Base-by-base conservation (phyloP, 2,329 filamentous ascomycete genomes). In the Alternaria alternata region DNA sequence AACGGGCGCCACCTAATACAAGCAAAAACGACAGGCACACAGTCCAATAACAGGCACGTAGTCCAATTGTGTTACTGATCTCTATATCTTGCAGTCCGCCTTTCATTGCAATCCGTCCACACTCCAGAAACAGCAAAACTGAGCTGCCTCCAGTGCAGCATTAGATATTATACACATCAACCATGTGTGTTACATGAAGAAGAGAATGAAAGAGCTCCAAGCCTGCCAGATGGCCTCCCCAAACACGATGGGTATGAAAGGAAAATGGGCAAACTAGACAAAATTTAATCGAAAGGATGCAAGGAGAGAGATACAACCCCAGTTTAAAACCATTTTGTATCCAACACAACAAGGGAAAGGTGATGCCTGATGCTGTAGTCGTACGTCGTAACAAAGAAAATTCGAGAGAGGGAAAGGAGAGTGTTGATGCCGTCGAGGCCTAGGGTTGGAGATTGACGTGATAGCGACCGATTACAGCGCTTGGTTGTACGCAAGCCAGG, bases 401-500 rank as follows among this genome's bases (percentile, higher is more conserved):
- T n/a, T 24, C 14, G 41, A 55, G 43, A 48, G 39, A 58, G 57
- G 51, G 58, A 57, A 32, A 55, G 34, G 41, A 63, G 41, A 60
- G 34, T 47, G 52, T 36, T 48, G 39, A 46, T 51, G 51, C 49
- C 51, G 51, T 54, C 41, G 36, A 41, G 46, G 44, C 39, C 5
- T 26, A 11, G n/a, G 1, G 28, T 48, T 2, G 20, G 26, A 26
- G 43, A 22, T 24, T 5, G 52, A 42, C 20, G 30, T 52, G 11
- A 26, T 11, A 43, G 54, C 16, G 18, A 20, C 30, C 44, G 32
- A 32, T 63, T 67, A 67, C 28, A 59, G 11, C 38, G 66, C 61
- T 63, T 78, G 75, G 38, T 61, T 65, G 57, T 77, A 77, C 7
- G 72, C 71, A 36, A 74, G 62, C 76, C 76, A 78, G 38, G 75